phyloP scores from a whole-genome alignment of 2,329 filamentous ascomycete species.

The Nemania diffusa region DNA sequence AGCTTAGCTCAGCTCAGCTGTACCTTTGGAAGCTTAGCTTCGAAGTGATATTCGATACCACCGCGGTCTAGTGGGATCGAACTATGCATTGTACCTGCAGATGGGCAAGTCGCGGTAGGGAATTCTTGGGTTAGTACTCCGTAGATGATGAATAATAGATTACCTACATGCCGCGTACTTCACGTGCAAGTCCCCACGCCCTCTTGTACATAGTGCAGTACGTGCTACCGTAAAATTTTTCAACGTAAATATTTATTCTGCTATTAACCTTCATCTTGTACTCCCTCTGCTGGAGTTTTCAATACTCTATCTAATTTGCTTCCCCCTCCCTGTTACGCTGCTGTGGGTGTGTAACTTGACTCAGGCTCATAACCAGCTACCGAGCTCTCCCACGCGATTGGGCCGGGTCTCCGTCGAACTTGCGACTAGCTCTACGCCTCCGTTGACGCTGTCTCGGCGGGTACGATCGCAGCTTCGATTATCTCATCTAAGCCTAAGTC shows the following conservation, averaged over 20 bases:
- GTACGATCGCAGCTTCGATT: neutral
- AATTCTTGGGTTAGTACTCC: too few species aligned
- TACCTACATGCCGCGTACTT: too few species aligned
- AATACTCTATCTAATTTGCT: neutral
- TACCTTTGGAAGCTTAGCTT: neutral
- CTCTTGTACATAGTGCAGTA: neutral
- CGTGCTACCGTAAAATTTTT: neutral
- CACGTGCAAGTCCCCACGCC: neutral
- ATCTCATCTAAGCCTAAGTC: neutral
- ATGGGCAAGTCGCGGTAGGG: neutral
- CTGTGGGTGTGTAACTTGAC: neutral
- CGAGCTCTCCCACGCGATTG: conserved; percentile 1
- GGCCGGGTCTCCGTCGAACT: conserved; percentile 3
- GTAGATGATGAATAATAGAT: neutral
- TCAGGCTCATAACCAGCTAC: neutral
- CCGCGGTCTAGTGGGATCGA: neutral
- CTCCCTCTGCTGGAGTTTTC: too few species aligned
- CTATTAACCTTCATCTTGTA: too few species aligned
- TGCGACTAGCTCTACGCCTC: conserved; percentile 5
- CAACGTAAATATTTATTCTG: too few species aligned
- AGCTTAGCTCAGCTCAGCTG: conserved; percentile 3
- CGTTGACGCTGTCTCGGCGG: conserved; percentile 7
- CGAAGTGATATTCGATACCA: neutral
- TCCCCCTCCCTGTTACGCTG: neutral
- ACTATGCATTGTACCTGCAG: neutral